phyloP scores from a whole-genome alignment of 2,329 filamentous ascomycete genomes.

The Hypoxylon sp. region DNA sequence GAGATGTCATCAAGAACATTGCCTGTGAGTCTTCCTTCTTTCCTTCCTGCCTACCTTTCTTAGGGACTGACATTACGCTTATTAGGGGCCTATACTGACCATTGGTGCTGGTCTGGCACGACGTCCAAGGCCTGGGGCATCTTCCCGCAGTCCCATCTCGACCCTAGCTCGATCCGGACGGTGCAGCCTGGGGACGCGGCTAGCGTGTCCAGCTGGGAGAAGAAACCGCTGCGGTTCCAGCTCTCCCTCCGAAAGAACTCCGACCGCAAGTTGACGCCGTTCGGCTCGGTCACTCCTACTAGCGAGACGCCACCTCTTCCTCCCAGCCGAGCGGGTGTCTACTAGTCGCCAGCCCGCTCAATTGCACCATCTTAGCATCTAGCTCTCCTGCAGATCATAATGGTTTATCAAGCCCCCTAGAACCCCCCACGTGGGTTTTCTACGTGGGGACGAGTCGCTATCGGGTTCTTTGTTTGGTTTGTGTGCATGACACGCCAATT shows the following conservation, averaged over 20 bases:
- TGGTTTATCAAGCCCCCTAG: not conserved
- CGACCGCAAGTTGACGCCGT: slow-evolving; percentile 41
- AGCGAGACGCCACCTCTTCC: slow-evolving; percentile 36
- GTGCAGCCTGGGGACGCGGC: slow-evolving; percentile 44
- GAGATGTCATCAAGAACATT: slow-evolving; percentile 74
- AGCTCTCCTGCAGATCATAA: not conserved
- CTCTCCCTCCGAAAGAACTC: slow-evolving; percentile 47
- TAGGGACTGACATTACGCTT: slow-evolving; percentile 24
- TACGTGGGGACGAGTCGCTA: not conserved
- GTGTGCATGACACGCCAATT: not conserved
- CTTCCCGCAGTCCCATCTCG: slow-evolving; percentile 53
- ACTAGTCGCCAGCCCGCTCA: slow-evolving; percentile 24
- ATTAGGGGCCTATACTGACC: slow-evolving; percentile 50
- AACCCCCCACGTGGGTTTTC: slow-evolving; percentile 11
- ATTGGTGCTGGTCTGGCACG: slow-evolving; percentile 54
- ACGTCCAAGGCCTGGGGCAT: slow-evolving; percentile 52
- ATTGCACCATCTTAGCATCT: not conserved
- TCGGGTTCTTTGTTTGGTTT: slow-evolving; percentile 5
- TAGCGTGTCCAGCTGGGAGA: slow-evolving; percentile 50
- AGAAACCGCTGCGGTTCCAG: slow-evolving; percentile 49
- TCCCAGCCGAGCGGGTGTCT: slow-evolving; percentile 39
- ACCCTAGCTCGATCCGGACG: slow-evolving; percentile 47
- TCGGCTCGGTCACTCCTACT: slow-evolving; percentile 33
- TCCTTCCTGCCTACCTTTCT: not conserved
- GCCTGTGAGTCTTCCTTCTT: slow-evolving; percentile 47